Base-by-base conservation (phyloP, 495 filamentous ascomycete species). In the Podospora didyma region DNA sequence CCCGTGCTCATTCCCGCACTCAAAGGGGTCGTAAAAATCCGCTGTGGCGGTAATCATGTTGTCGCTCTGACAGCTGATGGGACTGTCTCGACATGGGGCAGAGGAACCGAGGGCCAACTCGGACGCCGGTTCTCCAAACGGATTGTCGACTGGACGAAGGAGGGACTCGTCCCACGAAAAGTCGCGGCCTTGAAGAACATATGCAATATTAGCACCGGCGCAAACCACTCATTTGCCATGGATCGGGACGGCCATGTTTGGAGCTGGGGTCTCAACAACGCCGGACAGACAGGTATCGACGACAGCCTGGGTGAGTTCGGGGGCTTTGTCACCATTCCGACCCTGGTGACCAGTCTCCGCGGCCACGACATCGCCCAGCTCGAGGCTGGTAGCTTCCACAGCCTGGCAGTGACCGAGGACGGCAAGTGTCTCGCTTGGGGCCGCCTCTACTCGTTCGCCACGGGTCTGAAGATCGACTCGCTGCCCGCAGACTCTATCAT, bases 221-320 rank as follows among this genome's bases (percentile, higher is more conserved):
- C 31, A 2, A 21, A 51, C 11, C 49, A 51, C 34, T 37, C 49
- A 19, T 51, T 51, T 17, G 49, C 49, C 31, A 17, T 51, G 10
- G 28, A 21, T 21, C 28, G 7, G 2, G 21, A 19, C 17, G 49
- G 19, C 31, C 1, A 22, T 14, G 49, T 51, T 17, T 51, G 17
- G 16, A 20, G 10, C 19, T 51, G 49, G 49, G 49, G 49, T 10
- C 49, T 51, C n/a, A 51, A 51, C 35, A 51, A 41, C 49, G 7
- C 14, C 19, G 49, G 49, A 10, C 31, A 51, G 35, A 41, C 49
- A 11, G 45, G 45, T 21, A 12, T 5, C 6, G n/a, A n/a, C 19
- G 11, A 47, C 20, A 16, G 11, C 19, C 3, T 26, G 4, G 45
- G 45, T 6, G 22, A 26, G 7, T 22, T 21, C 45, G 19, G 19